Base-by-base conservation (phyloP, 805 yeast species). In the Martiniozyma abietophila region DNA sequence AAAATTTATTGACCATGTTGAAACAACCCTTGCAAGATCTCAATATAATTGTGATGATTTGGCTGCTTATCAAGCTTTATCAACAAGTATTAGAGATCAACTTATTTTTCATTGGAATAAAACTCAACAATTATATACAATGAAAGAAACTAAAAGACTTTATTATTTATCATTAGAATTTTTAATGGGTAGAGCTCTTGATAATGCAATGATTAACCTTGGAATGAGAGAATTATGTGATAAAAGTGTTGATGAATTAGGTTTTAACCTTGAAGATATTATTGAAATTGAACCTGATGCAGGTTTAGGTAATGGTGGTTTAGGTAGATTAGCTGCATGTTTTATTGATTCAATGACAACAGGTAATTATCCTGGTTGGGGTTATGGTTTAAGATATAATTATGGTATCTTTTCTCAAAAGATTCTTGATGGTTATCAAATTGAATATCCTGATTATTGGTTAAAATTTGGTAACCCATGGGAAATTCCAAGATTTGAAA, bases 381-480 rank as follows among this genome's bases (percentile, higher is more conserved):
- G 96, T 43, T 86, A 86, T 56, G 96, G 96, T 40, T 64, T 86
- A 47, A 79, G 94, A 54, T 86, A 86, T 62, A 85, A 85, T 59
- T 86, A 88, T 54, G 96, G 96, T 56, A 86, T 86, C 48, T 86
- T 86, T 61, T 74, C 85, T 46, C 96, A 86, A 62, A 76, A 76
- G 56, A 84, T 86, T 51, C 70, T 84, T 47, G 83, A 88, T 52
- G 96, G 96, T 8, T 83, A 82, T 61, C 96, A 86, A 61, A 94
- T 88, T 25, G 96, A 86, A 60, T 69, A 84, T 22, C 96, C 96
- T 9, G 96, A 86, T 56, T 83, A 86, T 57, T 86, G 96, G 96
- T 69, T 86, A 46, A 80, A 80, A 47, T 80, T 71, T 54, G 74
- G 85, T 44, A 83, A 85, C 51, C 95, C 96, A 14, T 86, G 96